These are phyloP conservation scores for Picea mariana DNA, from an alignment of 83 land plant species.

Conservation along the genomic window DNA sequence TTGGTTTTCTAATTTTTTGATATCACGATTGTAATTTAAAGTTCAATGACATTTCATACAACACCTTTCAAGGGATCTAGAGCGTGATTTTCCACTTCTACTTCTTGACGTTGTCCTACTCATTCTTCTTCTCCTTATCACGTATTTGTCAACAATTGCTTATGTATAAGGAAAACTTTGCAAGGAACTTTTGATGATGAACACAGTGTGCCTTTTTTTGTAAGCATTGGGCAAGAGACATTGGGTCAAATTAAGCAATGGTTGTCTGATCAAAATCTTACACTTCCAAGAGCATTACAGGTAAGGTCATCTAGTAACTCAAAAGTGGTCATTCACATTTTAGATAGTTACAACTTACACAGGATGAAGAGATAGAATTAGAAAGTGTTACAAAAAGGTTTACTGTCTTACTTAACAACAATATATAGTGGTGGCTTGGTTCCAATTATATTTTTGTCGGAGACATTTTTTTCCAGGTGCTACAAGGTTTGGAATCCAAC, in stretches of 20 bases:
- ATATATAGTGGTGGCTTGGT: slow-evolving; percentile 58
- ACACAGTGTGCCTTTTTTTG: no score
- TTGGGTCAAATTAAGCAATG: no score
- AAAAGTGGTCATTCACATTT: neutral
- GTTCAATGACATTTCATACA: neutral
- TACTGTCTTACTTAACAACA: slow-evolving; percentile 66
- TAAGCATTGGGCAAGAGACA: no score
- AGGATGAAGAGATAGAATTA: slow-evolving; percentile 82
- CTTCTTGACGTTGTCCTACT: neutral
- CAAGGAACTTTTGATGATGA: no score
- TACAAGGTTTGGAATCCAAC: slow-evolving; percentile 72
- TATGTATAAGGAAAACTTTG: no score
- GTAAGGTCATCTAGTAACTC: no score
- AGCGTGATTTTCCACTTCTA: neutral
- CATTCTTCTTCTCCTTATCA: no score
- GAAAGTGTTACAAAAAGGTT: slow-evolving; percentile 77
- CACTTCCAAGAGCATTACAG: no score
- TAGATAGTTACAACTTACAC: slow-evolving; percentile 38
- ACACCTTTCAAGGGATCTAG: neutral
- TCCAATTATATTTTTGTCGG: slow-evolving; percentile 61
- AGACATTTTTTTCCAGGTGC: slow-evolving; percentile 60
- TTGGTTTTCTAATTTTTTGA: neutral
- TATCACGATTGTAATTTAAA: neutral
- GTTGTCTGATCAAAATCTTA: no score
- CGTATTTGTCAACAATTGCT: no score